These are phyloP conservation scores for Chlorella sp. DNA, from an alignment of 139 green algal species.

Conservation along the genomic window DNA sequence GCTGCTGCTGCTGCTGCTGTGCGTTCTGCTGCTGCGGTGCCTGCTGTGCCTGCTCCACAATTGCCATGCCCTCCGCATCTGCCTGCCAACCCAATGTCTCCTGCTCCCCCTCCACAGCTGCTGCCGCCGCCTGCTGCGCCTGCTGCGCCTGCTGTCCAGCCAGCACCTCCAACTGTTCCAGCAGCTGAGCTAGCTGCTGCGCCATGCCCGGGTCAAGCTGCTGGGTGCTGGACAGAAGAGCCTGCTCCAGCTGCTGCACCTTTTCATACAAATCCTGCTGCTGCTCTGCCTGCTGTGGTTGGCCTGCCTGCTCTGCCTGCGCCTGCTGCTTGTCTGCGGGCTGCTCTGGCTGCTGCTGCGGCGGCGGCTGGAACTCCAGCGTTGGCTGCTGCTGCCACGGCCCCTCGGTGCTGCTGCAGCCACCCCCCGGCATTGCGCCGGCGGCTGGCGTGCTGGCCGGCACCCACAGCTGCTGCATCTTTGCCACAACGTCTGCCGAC, in stretches of 20 bases:
- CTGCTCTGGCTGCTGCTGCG: neutral
- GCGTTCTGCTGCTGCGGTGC: too few relatives aligned
- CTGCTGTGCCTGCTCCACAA: neutral
- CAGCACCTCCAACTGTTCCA: neutral
- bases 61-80: too few relatives aligned
- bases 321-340: neutral
- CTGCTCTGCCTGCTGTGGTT: neutral
- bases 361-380: too few relatives aligned
- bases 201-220: neutral
- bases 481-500: neutral
- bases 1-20: neutral
- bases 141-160: neutral
- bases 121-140: neutral
- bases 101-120: neutral
- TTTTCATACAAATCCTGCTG: neutral
- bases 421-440: too few relatives aligned
- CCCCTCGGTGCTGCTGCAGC: too few relatives aligned
- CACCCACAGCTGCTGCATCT: too few relatives aligned
- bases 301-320: neutral
- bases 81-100: too few relatives aligned
- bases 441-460: too few relatives aligned
- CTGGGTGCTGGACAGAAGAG: neutral
- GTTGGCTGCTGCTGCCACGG: neutral
- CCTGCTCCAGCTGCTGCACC: neutral
- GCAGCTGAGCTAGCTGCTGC: neutral